phyloP scores from a whole-genome alignment of 2,329 filamentous ascomycete species.

The Escovopsis sp. region DNA sequence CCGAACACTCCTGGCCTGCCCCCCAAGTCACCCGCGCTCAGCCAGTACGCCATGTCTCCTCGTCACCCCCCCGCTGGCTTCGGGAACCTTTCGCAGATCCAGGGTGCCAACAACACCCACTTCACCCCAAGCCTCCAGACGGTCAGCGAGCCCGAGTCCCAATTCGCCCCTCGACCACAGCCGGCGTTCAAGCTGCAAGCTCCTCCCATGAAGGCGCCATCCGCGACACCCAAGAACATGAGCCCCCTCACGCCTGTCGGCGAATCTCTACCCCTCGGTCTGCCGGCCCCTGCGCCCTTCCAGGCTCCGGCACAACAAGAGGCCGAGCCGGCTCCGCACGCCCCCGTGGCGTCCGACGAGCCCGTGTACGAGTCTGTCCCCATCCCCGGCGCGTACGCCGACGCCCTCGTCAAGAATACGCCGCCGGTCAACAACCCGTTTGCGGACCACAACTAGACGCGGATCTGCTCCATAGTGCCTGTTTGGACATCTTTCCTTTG shows the following conservation, averaged over 20 bases:
- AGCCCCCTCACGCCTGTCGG: slow-evolving; percentile 44
- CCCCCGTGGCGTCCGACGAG: slow-evolving; percentile 61
- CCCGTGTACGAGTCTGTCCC: slow-evolving; percentile 73
- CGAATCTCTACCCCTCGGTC: slow-evolving; percentile 12
- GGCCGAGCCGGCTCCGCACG: slow-evolving; percentile 38
- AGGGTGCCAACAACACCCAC: slow-evolving; percentile 21
- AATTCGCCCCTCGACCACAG: slow-evolving; percentile 36
- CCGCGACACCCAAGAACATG: slow-evolving; percentile 59
- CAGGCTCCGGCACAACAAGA: slow-evolving; percentile 28
- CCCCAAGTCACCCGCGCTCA: slow-evolving; percentile 27
- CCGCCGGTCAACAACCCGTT: slow-evolving; percentile 30
- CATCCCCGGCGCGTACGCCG: slow-evolving; percentile 72
- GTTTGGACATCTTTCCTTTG: not conserved
- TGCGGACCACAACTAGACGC: slow-evolving; percentile 17
- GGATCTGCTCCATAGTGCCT: not conserved
- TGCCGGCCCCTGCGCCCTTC: slow-evolving; percentile 9
- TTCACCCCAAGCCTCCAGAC: slow-evolving; percentile 43
- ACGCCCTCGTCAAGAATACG: slow-evolving; percentile 37
- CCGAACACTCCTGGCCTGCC: slow-evolving; percentile 44
- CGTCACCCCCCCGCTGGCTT: slow-evolving; percentile 45
- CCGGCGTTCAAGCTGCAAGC: slow-evolving; percentile 75
- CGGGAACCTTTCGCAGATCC: slow-evolving; percentile 33
- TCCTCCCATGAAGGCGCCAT: slow-evolving; percentile 64
- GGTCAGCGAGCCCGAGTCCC: slow-evolving; percentile 43
- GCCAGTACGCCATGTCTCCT: slow-evolving; percentile 39